A percentile compares a stretch with the other conserved stretches of the same genome.
Evolutionary conservation across 345 rosid genomes (phyloP).

Genomic region (Hevea brasiliensis): DNA sequence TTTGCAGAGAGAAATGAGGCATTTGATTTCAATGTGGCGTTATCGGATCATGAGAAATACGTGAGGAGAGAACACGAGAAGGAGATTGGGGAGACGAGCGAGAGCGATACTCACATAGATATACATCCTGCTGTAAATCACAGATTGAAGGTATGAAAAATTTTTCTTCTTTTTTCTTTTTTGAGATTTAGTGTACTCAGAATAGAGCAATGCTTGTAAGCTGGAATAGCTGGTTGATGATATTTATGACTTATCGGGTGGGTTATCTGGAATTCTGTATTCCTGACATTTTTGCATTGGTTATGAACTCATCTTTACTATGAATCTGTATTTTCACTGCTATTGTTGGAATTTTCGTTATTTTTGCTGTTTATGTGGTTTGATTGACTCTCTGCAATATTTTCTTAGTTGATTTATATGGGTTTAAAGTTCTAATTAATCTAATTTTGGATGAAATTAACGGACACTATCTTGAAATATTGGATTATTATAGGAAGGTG

Average conservation of each 20-base stretch:
- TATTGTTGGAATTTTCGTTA: not conserved
- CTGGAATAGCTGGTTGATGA: no score
- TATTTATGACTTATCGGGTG: not conserved
- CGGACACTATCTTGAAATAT: not conserved
- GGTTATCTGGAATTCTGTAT: not conserved
- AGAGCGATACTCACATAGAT: constrained; percentile 69
- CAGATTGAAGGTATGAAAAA: constrained; percentile 74
- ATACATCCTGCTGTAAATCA: constrained; percentile 98
- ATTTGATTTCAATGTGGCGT: constrained; percentile 96
- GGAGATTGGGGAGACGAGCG: constrained; percentile 62
- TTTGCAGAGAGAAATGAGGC: constrained; percentile 94
- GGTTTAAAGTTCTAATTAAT: not conserved
- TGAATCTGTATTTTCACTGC: not conserved
- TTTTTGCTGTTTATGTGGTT: not conserved
- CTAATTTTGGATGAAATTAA: not conserved
- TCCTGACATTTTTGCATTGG: not conserved
- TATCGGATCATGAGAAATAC: constrained; percentile 96
- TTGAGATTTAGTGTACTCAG: no score
- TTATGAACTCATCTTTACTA: not conserved
- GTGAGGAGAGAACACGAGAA: constrained; percentile 80
- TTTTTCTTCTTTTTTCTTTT: not conserved
- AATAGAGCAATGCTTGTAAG: no score
- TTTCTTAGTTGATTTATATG: not conserved
- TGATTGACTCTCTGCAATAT: not conserved
- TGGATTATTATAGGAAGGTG: constrained; percentile 68